Evolutionary conservation across 2,329 filamentous ascomycete genomes (phyloP).

Genomic region (Orbilia javanica): DNA sequence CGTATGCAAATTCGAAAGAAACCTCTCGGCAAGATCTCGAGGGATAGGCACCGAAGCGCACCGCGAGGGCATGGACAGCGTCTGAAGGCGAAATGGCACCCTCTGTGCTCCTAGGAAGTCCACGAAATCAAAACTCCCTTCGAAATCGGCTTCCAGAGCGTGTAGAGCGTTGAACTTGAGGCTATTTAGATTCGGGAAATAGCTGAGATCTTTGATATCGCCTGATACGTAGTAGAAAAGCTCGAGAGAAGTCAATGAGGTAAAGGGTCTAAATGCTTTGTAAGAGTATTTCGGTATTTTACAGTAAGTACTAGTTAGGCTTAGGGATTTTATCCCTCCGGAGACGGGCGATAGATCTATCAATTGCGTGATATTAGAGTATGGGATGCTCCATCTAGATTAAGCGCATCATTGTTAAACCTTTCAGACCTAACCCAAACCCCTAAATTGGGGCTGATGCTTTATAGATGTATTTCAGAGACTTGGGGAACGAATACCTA

Average conservation of each 20-base stretch:
- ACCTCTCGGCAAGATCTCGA: background rate
- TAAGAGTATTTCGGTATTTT: background rate
- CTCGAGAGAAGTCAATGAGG: background rate
- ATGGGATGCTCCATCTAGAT: slow-evolving; percentile 10
- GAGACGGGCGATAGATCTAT: slow-evolving; percentile 21
- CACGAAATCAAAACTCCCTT: background rate
- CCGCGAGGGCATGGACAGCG: background rate
- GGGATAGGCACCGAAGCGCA: background rate
- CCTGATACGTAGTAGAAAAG: background rate
- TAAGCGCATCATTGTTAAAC: background rate
- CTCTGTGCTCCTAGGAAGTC: slow-evolving; percentile 26
- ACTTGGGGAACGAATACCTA: no score
- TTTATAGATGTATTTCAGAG: no score
- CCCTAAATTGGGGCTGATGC: no score
- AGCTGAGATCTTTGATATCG: background rate
- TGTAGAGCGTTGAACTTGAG: background rate
- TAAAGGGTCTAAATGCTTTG: background rate
- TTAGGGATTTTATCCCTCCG: background rate
- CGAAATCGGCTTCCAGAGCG: no score
- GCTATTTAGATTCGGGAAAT: slow-evolving; percentile 14
- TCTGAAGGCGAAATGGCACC: slow-evolving; percentile 4
- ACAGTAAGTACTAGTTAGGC: background rate
- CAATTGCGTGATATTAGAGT: background rate
- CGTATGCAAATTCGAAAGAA: slow-evolving; percentile 11
- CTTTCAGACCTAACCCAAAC: background rate